phyloP scores from a whole-genome alignment of 306 rosid genomes.

The Castanopsis chinensis region DNA sequence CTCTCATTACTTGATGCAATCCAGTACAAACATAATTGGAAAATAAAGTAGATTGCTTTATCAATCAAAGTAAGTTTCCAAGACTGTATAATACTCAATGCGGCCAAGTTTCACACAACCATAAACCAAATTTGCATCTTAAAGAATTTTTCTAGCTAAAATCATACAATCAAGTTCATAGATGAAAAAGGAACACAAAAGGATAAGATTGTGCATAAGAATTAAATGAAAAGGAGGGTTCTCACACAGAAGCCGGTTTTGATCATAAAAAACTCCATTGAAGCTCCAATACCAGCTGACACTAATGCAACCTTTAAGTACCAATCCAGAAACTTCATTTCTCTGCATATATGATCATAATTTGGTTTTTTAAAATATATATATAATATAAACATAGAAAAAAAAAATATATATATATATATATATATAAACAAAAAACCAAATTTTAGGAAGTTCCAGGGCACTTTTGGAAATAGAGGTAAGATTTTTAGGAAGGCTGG shows the following conservation, averaged over 20 bases:
- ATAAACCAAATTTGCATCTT: background rate
- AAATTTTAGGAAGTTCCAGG: too few species aligned
- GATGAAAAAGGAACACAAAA: background rate
- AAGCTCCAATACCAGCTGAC: slow-evolving; percentile 78
- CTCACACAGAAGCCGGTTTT: slow-evolving; percentile 90
- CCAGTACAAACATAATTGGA: background rate
- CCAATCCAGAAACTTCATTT: slow-evolving; percentile 85
- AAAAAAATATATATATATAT: too few species aligned
- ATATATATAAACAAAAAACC: too few species aligned
- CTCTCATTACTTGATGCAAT: background rate
- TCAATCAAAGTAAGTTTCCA: background rate
- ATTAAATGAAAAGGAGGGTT: slow-evolving; percentile 44
- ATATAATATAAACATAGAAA: too few species aligned
- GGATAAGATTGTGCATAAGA: background rate
- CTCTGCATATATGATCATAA: slow-evolving; percentile 17
- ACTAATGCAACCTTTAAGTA: slow-evolving; percentile 74
- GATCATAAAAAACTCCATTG: slow-evolving; percentile 92
- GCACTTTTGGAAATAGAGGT: background rate
- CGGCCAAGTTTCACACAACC: background rate
- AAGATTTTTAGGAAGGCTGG: background rate
- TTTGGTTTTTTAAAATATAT: background rate
- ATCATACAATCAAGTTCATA: background rate
- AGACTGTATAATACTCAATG: background rate
- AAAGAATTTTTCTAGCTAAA: background rate
- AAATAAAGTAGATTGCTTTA: background rate